These are phyloP conservation scores for Tephrocybe rancida DNA, from an alignment of 768 basidiomycete genomes.

Conservation along the genomic window DNA sequence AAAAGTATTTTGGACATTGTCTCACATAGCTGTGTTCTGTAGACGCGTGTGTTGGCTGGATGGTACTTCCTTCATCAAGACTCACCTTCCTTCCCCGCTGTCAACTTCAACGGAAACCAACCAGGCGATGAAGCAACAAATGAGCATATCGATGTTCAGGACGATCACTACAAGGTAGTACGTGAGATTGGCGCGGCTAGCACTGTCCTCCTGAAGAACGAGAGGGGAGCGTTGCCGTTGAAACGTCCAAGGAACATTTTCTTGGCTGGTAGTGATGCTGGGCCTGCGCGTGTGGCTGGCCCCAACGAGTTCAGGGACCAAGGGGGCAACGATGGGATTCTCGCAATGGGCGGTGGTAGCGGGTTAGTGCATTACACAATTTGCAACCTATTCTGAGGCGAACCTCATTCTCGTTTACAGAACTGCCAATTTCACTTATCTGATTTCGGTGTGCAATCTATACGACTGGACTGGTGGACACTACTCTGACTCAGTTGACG, in stretches of 20 bases:
- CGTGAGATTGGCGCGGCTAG: slow-evolving; percentile 74
- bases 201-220: slow-evolving; percentile 78
- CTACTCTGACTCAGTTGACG: background rate
- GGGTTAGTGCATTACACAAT: slow-evolving; percentile 2
- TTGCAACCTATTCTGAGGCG: slow-evolving; percentile 23
- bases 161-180: slow-evolving; percentile 66
- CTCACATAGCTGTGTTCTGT: slow-evolving; percentile 8
- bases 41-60: slow-evolving; percentile 73
- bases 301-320: slow-evolving; percentile 72
- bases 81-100: slow-evolving; percentile 55
- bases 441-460: slow-evolving; percentile 60
- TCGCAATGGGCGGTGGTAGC: slow-evolving; percentile 92
- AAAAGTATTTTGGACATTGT: no score
- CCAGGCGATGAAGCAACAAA: slow-evolving; percentile 54
- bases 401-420: slow-evolving; percentile 43
- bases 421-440: slow-evolving; percentile 76
- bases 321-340: slow-evolving; percentile 63
- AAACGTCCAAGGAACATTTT: slow-evolving; percentile 58
- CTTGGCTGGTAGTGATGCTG: slow-evolving; percentile 65
- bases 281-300: slow-evolving; percentile 57
- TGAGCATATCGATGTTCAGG: slow-evolving; percentile 68
- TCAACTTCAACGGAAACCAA: slow-evolving; percentile 72
- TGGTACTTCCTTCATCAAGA: slow-evolving; percentile 76
- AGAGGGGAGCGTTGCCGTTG: slow-evolving; percentile 55
- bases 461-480: background rate